Evolutionary conservation across 495 filamentous ascomycete species (phyloP), one percentile per base, ranked within the genome.

Genomic region (Chaetomium cochliodes): DNA sequence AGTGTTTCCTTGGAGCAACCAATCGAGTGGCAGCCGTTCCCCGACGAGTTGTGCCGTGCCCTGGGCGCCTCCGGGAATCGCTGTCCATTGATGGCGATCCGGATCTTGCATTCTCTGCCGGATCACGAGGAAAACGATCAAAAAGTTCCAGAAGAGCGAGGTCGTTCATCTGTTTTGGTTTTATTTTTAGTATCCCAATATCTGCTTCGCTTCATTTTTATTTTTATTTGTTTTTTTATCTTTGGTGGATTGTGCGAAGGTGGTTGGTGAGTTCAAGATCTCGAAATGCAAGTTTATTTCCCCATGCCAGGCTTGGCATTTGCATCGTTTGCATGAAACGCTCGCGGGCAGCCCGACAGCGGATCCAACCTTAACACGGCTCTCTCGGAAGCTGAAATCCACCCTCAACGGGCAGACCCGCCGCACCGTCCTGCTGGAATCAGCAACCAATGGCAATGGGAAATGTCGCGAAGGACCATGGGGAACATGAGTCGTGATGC

Each of bases 291-390:
- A 2, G 4, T 22, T 20, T 15, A 37, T 37, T 37, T 37, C 33
- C 33, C 33, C 33, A 20, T 50, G 46, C 20, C 46, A 3, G 4
- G 18, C 18, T n/a, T 50, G 18, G 16, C n/a, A 18, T 50, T 50
- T 50, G 46, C 46, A 50, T 50, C 46, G n/a, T 50, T 50, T 50
- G 46, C 46, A 50, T 50, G 46, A 50, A 50, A 50, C 46, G 22
- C n/a, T 3, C n/a, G 16, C 46, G 46, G 51, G 33, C 33, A 12
- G 5, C 6, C 33, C 26, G 30, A 20, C 50, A 20, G 28, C 25
- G 49, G 25, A n/a, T 30, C 28, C 28, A 54, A 54, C 51, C 51
- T 54, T 54, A 33, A n/a, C 11, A 28, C 5, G 11, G 6, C 50
- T 37, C 33, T 37, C 33, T 37, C 33, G 33, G 8, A 37, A 37